Conservation (phyloP, 176 grass and related monocot genomes). For the Saccharum officinarum region DNA sequence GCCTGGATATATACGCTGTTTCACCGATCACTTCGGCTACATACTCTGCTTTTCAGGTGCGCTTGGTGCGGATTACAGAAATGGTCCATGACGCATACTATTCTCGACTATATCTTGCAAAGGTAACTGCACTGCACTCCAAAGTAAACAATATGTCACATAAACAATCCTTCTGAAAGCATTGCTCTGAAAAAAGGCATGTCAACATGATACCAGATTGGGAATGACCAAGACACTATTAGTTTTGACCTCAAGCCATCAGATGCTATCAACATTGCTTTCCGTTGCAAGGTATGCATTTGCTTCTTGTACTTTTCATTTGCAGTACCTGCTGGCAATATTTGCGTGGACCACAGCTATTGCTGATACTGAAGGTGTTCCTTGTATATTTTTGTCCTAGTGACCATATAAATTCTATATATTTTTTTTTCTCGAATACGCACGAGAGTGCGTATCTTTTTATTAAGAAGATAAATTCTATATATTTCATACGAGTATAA, state of each 20-base stretch:
- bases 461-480: background rate
- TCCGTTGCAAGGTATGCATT: constrained; percentile 87
- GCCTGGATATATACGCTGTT: constrained; percentile 8
- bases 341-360: background rate
- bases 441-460: too few species aligned
- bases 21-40: background rate
- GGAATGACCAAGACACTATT: constrained; percentile 69
- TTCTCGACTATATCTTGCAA: constrained; percentile 83
- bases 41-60: constrained; percentile 52
- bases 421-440: too few species aligned
- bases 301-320: constrained; percentile 16
- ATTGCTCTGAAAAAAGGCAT: constrained; percentile 7
- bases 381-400: background rate
- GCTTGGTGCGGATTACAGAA: constrained; percentile 80
- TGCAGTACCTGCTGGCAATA: background rate
- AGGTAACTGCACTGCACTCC: constrained; percentile 46
- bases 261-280: constrained; percentile 99
- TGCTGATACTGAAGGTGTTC: constrained; percentile 9
- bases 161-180: background rate
- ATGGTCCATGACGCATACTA: constrained; percentile 84
- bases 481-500: background rate
- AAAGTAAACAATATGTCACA: background rate
- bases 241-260: constrained; percentile 83
- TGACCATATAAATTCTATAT: background rate
- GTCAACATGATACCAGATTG: constrained; percentile 43